A percentile compares a stretch with the other conserved stretches of the same genome.
Conservation (phyloP, 1,284 basidiomycete genomes). For the Cutaneotrichosporon cyanovorans region DNA sequence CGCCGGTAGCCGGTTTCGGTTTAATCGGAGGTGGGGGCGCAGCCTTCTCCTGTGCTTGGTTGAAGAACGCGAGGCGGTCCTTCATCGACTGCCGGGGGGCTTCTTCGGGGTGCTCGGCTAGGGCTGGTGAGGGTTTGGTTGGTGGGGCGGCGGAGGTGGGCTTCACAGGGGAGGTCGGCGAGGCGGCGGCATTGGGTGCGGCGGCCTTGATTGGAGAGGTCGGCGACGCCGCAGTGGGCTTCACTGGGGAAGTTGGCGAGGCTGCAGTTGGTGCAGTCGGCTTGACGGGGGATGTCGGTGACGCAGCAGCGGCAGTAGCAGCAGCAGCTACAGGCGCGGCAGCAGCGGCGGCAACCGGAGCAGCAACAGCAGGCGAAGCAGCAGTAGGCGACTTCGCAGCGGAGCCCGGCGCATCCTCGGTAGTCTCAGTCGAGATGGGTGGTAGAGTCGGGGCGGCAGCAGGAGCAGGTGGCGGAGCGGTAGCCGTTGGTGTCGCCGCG, state of each 20-base stretch:
- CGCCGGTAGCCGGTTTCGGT: constrained; percentile 56
- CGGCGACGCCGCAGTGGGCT: not conserved
- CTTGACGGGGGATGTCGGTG: not conserved
- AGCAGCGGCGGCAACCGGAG: constrained; percentile 39
- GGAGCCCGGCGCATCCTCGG: too few relatives aligned
- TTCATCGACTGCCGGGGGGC: constrained; percentile 39
- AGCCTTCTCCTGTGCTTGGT: constrained; percentile 31
- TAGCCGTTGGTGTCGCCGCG: too few relatives aligned
- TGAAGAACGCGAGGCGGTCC: constrained; percentile 47
- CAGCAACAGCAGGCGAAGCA: constrained; percentile 44
- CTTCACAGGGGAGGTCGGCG: constrained; percentile 8
- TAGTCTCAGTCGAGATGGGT: too few relatives aligned
- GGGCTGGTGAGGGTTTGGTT: constrained; percentile 5
- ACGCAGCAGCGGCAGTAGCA: not conserved
- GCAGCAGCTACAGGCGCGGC: not conserved
- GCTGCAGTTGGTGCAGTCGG: too few relatives aligned
- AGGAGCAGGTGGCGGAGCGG: too few relatives aligned
- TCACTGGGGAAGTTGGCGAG: not conserved
- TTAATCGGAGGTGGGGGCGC: constrained; percentile 52
- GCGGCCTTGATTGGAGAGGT: not conserved
- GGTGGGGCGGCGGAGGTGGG: not conserved
- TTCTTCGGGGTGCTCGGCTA: constrained; percentile 14
- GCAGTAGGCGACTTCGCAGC: not conserved
- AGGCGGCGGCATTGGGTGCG: not conserved
- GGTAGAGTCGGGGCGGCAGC: too few relatives aligned